Conservation (phyloP, 2,329 filamentous ascomycete genomes). For the Geosmithia putterillii region DNA sequence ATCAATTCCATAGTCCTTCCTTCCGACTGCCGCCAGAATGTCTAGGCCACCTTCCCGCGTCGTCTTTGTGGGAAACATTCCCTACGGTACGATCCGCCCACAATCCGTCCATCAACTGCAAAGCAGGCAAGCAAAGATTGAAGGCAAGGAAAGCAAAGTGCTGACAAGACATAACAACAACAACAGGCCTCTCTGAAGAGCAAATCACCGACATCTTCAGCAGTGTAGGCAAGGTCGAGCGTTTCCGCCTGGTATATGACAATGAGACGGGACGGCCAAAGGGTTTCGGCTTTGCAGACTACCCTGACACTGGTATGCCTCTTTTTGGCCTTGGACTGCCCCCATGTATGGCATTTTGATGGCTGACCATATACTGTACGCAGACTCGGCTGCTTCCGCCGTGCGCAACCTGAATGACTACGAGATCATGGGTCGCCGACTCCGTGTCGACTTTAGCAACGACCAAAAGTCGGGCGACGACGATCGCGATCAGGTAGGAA, state of each 20-base stretch:
- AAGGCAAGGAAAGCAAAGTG: neutral
- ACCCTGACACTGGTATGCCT: conserved; percentile 67
- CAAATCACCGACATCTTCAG: conserved; percentile 91
- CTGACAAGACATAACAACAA: neutral
- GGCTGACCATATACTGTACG: neutral
- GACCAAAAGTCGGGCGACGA: conserved; percentile 68
- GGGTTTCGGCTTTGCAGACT: conserved; percentile 94
- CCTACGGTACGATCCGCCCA: conserved; percentile 49
- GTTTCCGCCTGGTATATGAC: conserved; percentile 90
- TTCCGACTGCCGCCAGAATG: conserved; percentile 30
- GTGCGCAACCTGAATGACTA: conserved; percentile 92
- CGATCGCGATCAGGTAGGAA: conserved; percentile 24
- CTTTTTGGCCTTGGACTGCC: no score
- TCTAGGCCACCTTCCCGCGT: conserved; percentile 66
- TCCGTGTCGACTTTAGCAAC: conserved; percentile 92
- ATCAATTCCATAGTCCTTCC: no score
- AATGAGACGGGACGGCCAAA: conserved; percentile 90
- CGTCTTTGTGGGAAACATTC: conserved; percentile 77
- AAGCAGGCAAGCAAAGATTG: neutral
- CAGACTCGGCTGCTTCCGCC: conserved; percentile 75
- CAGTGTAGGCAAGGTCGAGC: conserved; percentile 78
- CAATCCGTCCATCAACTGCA: neutral
- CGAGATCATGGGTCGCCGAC: conserved; percentile 87
- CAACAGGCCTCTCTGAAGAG: conserved; percentile 79
- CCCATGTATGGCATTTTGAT: neutral